Evolutionary conservation across 2,329 filamentous ascomycete species (phyloP).

Genomic region (Colletotrichum phormii): DNA sequence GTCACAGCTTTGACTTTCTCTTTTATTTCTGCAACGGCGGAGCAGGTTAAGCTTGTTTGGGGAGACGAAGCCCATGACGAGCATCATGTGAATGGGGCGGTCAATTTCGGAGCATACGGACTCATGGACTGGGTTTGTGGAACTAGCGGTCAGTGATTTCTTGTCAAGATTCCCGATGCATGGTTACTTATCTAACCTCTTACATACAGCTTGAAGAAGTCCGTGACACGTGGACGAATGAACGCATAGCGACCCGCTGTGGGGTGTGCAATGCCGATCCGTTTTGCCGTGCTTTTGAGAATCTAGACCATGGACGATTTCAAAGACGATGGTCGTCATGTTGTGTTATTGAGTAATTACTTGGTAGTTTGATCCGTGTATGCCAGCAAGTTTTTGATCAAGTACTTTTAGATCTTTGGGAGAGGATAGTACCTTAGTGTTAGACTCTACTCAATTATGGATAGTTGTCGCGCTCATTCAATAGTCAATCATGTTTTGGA

Average conservation of each 20-base stretch:
- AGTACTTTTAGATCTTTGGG: no score
- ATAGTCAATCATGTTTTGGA: background rate
- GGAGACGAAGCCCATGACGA: conserved; percentile 18
- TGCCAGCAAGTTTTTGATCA: no score
- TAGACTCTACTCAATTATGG: no score
- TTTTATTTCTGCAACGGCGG: background rate
- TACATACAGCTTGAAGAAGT: background rate
- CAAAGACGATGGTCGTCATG: background rate
- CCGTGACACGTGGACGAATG: background rate
- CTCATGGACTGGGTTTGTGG: conserved; percentile 6
- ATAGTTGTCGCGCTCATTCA: background rate
- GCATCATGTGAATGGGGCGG: conserved; percentile 1
- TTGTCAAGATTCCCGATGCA: background rate
- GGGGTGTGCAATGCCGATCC: background rate
- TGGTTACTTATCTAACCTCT: background rate
- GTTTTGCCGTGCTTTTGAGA: background rate
- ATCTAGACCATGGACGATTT: background rate
- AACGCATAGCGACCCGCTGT: background rate
- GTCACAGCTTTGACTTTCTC: background rate
- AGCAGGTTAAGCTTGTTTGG: conserved; percentile 14
- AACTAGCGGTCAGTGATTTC: background rate
- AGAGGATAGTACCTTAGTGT: no score
- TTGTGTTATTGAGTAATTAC: background rate
- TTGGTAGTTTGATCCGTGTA: no score
- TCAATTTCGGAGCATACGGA: conserved; percentile 10